phyloP scores from a whole-genome alignment of 805 yeast species.

The Ogataea ganodermae region DNA sequence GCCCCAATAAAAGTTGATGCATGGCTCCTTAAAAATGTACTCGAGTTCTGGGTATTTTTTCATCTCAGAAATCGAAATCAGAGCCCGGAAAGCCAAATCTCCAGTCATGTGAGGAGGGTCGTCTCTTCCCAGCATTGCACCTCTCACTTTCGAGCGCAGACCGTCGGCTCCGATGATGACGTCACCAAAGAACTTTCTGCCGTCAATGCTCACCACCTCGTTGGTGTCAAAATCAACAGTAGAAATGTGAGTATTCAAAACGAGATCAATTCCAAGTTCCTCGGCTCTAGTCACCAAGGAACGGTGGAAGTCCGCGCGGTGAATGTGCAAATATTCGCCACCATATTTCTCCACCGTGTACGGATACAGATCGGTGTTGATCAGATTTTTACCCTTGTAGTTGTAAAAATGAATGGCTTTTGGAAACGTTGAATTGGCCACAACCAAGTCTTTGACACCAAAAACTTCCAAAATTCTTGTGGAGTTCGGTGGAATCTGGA shows the following conservation, averaged over 20 bases:
- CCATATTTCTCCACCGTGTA: constrained; percentile 16
- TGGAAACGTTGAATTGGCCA: constrained; percentile 15
- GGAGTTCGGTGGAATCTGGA: constrained; percentile 25
- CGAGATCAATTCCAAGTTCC: constrained; percentile 11
- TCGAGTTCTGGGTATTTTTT: constrained; percentile 18
- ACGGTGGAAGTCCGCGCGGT: constrained; percentile 20
- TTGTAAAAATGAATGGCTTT: constrained; percentile 15
- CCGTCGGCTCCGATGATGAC: constrained; percentile 24
- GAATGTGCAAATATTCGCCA: constrained; percentile 19
- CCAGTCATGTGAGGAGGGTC: constrained; percentile 15
- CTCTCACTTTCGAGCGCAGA: constrained; percentile 15
- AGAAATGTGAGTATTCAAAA: constrained; percentile 13
- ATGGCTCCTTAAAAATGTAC: constrained; percentile 17
- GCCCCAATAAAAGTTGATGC: constrained; percentile 22
- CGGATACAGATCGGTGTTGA: constrained; percentile 15
- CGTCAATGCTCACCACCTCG: constrained; percentile 13
- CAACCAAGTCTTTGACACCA: constrained; percentile 13
- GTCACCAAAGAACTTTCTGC: constrained; percentile 13
- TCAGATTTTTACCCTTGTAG: constrained; percentile 16
- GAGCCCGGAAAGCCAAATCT: constrained; percentile 20
- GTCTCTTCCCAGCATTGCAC: constrained; percentile 8
- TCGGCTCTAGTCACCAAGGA: constrained; percentile 13
- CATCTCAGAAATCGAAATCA: constrained; percentile 18
- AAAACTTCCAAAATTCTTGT: constrained; percentile 16
- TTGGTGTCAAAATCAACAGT: constrained; percentile 12